Evolutionary conservation across 2,329 filamentous ascomycete species (phyloP).

Genomic region (Chlorencoelia australis): DNA sequence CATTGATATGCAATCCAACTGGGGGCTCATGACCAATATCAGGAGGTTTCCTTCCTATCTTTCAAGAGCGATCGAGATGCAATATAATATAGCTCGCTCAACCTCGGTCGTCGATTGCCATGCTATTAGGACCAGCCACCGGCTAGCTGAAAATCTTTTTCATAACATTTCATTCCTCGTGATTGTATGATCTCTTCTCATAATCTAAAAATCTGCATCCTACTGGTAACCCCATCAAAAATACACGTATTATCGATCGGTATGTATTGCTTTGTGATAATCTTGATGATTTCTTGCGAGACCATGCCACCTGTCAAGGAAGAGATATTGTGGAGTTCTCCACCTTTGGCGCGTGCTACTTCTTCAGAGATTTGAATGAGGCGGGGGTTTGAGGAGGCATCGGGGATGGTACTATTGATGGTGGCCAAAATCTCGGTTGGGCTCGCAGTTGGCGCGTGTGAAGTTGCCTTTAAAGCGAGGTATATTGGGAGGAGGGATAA

Average conservation of each 20-base stretch:
- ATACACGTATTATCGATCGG: constrained; percentile 62
- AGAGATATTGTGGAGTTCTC: constrained; percentile 87
- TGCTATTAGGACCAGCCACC: no score
- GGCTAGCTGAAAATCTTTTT: no score
- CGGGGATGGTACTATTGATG: constrained; percentile 35
- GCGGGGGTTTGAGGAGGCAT: constrained; percentile 39
- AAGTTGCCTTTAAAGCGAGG: constrained; percentile 49
- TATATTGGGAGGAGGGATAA: constrained; percentile 60
- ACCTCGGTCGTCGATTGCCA: no score
- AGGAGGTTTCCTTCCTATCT: no score
- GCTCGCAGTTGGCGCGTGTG: constrained; percentile 35
- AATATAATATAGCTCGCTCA: no score
- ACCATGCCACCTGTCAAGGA: constrained; percentile 83
- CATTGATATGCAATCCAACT: no score
- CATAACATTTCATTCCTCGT: no score
- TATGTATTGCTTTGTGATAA: constrained; percentile 64
- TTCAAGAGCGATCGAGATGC: no score
- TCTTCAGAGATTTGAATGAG: constrained; percentile 50
- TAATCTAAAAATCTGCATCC: constrained; percentile 23
- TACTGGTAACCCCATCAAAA: constrained; percentile 52
- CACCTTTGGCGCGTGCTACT: constrained; percentile 65
- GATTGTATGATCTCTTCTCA: no score
- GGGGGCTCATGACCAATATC: no score
- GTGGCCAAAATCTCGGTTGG: constrained; percentile 43
- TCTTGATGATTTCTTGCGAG: constrained; percentile 94